Percentiles rank a stretch among this genome's conserved stretches.
phyloP scores from a whole-genome alignment of 768 basidiomycete genomes.

The Kwoniella sp. region DNA sequence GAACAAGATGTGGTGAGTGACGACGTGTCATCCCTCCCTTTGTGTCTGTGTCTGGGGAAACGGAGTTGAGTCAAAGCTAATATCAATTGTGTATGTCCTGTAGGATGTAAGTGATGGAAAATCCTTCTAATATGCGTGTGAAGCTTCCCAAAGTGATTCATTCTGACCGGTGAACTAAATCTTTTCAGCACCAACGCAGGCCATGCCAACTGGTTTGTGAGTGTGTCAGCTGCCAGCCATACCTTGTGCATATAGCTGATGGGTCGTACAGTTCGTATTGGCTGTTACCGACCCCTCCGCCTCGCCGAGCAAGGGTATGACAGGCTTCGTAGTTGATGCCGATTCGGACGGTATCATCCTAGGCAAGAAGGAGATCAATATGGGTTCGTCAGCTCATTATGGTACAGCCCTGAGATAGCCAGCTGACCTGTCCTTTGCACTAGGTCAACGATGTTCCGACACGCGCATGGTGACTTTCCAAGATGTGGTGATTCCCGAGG shows the following conservation, averaged over 20 bases:
- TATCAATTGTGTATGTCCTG: too few species aligned
- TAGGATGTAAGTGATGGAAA: conserved; percentile 48
- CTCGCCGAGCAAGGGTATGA: conserved; percentile 53
- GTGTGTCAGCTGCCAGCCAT: conserved; percentile 7
- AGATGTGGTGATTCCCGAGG: conserved; percentile 48
- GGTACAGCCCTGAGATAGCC: background rate
- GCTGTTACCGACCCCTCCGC: conserved; percentile 55
- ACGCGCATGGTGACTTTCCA: conserved; percentile 58
- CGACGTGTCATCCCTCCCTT: background rate
- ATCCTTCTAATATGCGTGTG: too few species aligned
- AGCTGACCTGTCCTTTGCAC: background rate
- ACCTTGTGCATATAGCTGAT: too few species aligned
- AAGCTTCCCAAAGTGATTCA: too few species aligned
- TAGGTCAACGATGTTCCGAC: conserved; percentile 58
- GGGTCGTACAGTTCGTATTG: conserved; percentile 53
- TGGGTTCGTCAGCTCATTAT: conserved; percentile 37
- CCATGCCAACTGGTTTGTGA: conserved; percentile 57
- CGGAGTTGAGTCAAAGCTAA: too few species aligned
- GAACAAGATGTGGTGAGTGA: conserved; percentile 55
- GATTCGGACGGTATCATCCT: conserved; percentile 49
- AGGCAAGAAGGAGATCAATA: conserved; percentile 57
- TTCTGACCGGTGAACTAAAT: too few species aligned
- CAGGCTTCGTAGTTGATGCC: conserved; percentile 57
- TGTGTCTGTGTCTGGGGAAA: too few species aligned
- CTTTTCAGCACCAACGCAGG: conserved; percentile 55